These are phyloP conservation scores for Gracilaria caudata DNA, from an alignment of 23 red algal genomes.

Conservation along the genomic window DNA sequence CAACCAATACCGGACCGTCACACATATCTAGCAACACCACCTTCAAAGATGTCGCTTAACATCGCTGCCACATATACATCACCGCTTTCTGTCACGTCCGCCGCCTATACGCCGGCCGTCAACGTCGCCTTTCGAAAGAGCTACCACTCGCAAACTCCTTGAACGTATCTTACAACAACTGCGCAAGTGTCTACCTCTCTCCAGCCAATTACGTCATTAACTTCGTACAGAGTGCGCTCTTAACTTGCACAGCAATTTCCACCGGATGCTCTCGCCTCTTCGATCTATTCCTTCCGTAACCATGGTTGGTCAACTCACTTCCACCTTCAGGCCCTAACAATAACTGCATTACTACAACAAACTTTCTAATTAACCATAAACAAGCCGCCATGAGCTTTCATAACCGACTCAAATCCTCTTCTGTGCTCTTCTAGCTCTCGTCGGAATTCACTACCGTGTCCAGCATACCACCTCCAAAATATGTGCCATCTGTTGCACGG, in stretches of 20 bases:
- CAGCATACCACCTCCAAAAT: neutral
- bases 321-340: neutral
- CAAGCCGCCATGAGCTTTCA: no score
- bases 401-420: no score
- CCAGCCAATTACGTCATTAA: neutral
- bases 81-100: conserved; percentile 7
- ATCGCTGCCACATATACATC: neutral
- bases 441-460: neutral
- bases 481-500: no score
- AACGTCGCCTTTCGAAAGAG: conserved; percentile 8
- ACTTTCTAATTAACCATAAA: neutral
- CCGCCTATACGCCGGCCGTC: neutral
- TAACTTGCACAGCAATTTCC: neutral
- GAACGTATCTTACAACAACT: neutral
- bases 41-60: conserved; percentile 1
- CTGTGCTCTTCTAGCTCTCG: neutral
- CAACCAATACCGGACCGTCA: neutral
- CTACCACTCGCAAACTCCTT: conserved; percentile 34
- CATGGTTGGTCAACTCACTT: neutral
- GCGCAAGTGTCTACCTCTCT: no score
- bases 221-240: neutral
- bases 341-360: conserved; percentile 12
- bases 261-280: neutral
- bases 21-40: neutral
- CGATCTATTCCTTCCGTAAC: neutral